These are phyloP conservation scores for Boletus vinaceobasis DNA, from an alignment of 768 basidiomycete species.

Conservation along the genomic window DNA sequence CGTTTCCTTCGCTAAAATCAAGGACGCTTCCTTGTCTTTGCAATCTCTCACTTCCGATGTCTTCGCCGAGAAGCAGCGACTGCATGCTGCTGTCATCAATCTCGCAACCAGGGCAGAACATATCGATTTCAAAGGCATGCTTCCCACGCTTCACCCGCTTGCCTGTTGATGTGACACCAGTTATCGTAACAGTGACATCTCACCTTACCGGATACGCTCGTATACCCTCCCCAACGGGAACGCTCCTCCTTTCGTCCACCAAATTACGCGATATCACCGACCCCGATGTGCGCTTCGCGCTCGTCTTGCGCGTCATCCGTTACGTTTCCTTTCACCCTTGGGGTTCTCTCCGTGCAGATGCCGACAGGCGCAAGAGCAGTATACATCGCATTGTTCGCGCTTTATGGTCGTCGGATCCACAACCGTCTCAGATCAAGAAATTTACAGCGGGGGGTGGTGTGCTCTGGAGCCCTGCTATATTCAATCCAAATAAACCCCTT, in stretches of 20 bases:
- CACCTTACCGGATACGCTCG: constrained; percentile 33
- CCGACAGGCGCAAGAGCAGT: constrained; percentile 45
- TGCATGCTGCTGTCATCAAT: constrained; percentile 35
- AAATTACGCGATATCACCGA: constrained; percentile 35
- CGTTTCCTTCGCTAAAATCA: constrained; percentile 33
- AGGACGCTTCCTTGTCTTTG: constrained; percentile 28
- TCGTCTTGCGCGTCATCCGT: constrained; percentile 58
- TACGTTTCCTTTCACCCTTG: constrained; percentile 73
- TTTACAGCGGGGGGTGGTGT: constrained; percentile 64
- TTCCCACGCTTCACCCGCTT: not conserved
- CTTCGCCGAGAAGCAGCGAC: constrained; percentile 32
- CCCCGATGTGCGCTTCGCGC: constrained; percentile 34
- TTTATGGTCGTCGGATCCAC: constrained; percentile 43
- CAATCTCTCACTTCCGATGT: constrained; percentile 33
- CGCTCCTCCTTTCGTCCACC: constrained; percentile 44
- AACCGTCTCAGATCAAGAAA: constrained; percentile 17
- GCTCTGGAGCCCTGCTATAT: constrained; percentile 55
- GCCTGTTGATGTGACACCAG: constrained; percentile 4
- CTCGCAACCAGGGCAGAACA: constrained; percentile 38
- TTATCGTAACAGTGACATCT: constrained; percentile 37
- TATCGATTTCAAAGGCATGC: constrained; percentile 46
- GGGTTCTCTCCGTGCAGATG: constrained; percentile 67
- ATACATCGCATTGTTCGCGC: constrained; percentile 45
- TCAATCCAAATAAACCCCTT: constrained; percentile 24
- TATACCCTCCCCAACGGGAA: constrained; percentile 46